phyloP scores from a whole-genome alignment of 192 early-diverging fungal species.

The Phlyctochytrium planicorne region DNA sequence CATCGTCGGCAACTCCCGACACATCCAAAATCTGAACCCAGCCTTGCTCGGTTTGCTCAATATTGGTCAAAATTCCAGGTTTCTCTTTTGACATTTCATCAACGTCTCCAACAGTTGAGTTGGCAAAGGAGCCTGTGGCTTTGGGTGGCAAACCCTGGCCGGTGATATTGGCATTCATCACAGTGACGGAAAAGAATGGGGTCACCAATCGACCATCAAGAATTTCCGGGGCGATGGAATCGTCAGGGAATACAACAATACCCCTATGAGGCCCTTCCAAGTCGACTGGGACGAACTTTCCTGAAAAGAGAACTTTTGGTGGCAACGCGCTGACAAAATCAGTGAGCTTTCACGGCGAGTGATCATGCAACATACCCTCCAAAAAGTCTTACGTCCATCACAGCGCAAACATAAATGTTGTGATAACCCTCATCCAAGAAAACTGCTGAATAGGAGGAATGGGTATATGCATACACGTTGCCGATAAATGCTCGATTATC shows the following conservation, averaged over 20 bases:
- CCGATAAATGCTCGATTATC: constrained; percentile 56
- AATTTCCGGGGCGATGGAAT: constrained; percentile 43
- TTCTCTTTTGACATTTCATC: too few species aligned
- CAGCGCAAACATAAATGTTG: constrained; percentile 52
- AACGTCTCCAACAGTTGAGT: background rate
- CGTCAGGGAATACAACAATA: constrained; percentile 36
- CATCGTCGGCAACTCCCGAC: constrained; percentile 21
- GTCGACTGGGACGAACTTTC: constrained; percentile 19
- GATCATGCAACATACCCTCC: constrained; percentile 49
- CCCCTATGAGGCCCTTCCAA: constrained; percentile 6
- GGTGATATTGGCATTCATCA: constrained; percentile 44
- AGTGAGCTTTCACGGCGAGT: too few species aligned
- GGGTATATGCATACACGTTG: constrained; percentile 62
- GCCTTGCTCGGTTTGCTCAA: constrained; percentile 13
- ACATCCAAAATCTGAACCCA: constrained; percentile 41
- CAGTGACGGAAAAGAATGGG: constrained; percentile 39
- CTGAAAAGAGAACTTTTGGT: constrained; percentile 38
- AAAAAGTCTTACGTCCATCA: constrained; percentile 70
- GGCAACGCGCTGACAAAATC: constrained; percentile 20
- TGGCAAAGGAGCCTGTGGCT: background rate
- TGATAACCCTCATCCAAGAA: constrained; percentile 52
- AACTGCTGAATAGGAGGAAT: constrained; percentile 38
- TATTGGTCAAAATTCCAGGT: constrained; percentile 3
- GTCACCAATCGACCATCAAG: constrained; percentile 41
- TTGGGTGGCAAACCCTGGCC: background rate